Base-by-base conservation (phyloP, 208 protist genomes). In the Naegleria gruberi region DNA sequence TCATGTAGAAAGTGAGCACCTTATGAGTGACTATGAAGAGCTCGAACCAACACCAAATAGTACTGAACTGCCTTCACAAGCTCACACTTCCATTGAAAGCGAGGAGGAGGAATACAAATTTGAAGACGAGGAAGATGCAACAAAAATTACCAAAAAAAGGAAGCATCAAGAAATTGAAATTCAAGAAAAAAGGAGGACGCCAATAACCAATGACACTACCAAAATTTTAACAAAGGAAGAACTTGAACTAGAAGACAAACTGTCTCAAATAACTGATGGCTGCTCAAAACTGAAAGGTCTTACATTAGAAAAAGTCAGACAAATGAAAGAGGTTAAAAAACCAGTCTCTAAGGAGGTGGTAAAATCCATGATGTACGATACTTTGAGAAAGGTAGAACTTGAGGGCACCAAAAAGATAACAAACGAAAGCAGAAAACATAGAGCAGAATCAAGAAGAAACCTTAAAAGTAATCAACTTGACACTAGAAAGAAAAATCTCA, bases 401-500 rank as follows among this genome's bases (percentile, higher is more conserved):
- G 23, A 55, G 30, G 4, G 73, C 7, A 44, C 23, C 55, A 41
- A 41, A 7, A 30, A 87, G n/a, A 87, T 8, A 40, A 55, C 30
- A 19, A 55, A 42, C 30, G 83, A 55, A 87, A 40, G 83, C 4
- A 87, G 83, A 55, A 87, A 23, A 55, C 19, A 87, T 10, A 46
- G 83, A 55, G 83, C 83, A 6, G 44, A 87, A 10, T 55, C 43
- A 55, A 87, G 83, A 55, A 51, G 83, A 55, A 43, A 4, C 42
- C 30, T 26, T 41, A 42, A 45, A 42, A 44, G 12, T 7, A 91
- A 91, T 44, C 87, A 92, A 87, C 51, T 94, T 8, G 81, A 93
- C 57, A 85, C 82, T 15, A 45, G 92, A 82, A 92, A 93, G 84
- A 95, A 95, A 51, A 90, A 89, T 34, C 90, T 95, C n/a, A 94